Conservation (phyloP, 2,329 filamentous ascomycete species). For the Monosporascus cannonballus region DNA sequence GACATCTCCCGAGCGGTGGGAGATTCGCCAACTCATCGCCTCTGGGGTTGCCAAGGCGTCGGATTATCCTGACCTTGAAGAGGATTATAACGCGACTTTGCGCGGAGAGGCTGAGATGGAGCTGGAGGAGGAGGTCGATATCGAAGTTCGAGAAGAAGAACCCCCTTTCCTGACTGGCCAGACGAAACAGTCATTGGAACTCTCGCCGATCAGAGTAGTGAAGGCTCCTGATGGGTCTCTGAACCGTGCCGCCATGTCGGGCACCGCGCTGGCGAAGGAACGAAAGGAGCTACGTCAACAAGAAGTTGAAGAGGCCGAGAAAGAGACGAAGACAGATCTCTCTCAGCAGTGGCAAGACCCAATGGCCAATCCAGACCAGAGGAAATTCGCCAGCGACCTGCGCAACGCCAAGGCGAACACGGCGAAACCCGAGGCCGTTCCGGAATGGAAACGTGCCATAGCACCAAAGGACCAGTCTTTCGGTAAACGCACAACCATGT, state of each 20-base stretch:
- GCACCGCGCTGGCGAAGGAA: conserved; percentile 82
- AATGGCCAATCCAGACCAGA: conserved; percentile 79
- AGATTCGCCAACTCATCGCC: conserved; percentile 92
- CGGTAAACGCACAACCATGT: conserved; percentile 82
- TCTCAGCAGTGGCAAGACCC: conserved; percentile 94
- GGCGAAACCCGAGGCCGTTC: conserved; percentile 61
- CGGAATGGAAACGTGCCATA: conserved; percentile 87
- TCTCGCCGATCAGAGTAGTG: conserved; percentile 92
- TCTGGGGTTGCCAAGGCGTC: conserved; percentile 89
- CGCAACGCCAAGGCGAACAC: conserved; percentile 57
- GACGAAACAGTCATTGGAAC: conserved; percentile 89
- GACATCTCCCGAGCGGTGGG: conserved; percentile 96
- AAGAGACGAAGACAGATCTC: conserved; percentile 76
- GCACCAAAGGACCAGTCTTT: conserved; percentile 73
- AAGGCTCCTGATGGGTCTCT: conserved; percentile 98
- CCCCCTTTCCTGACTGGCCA: conserved; percentile 93
- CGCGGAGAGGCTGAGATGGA: conserved; percentile 84
- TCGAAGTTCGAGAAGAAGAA: conserved; percentile 93
- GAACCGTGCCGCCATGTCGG: conserved; percentile 92
- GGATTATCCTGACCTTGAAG: conserved; percentile 90
- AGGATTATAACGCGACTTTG: conserved; percentile 85
- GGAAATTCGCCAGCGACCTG: conserved; percentile 84
- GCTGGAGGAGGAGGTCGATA: conserved; percentile 93
- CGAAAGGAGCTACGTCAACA: conserved; percentile 82
- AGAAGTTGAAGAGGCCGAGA: conserved; percentile 71